Percentiles rank a stretch among this genome's conserved stretches.
phyloP scores from a whole-genome alignment of 352 stramenopile genomes.

The Phytophthora fragariae region DNA sequence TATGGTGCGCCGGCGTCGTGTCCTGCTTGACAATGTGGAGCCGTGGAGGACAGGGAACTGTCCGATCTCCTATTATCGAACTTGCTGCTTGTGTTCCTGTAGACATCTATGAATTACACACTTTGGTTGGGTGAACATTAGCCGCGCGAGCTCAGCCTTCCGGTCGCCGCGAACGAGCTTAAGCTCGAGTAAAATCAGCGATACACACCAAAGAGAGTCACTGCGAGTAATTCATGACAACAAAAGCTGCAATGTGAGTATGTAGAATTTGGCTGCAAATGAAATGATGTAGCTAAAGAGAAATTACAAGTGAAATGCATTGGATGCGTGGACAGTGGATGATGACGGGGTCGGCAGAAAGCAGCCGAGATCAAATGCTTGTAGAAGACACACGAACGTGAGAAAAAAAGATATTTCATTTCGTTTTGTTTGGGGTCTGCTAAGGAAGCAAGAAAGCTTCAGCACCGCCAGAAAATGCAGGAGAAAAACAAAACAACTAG shows the following conservation, averaged over 20 bases:
- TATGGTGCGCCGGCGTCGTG: background rate
- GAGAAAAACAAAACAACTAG: no score
- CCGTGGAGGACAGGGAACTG: background rate
- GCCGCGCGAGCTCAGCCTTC: background rate
- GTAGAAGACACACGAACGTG: background rate
- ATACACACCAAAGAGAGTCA: no score
- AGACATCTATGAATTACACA: background rate
- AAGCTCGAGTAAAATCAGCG: no score
- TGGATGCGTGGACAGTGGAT: no score
- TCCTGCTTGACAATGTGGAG: background rate
- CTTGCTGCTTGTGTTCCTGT: background rate
- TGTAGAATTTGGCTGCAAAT: no score
- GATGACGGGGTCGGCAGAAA: background rate
- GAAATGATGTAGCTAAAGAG: no score
- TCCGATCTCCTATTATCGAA: background rate
- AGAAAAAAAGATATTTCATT: no score
- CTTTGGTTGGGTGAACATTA: background rate
- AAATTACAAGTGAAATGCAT: no score
- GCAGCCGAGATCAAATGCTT: background rate
- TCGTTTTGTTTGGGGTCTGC: background rate
- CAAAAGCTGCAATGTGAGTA: no score
- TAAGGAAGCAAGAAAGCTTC: constrained; percentile 21
- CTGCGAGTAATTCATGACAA: no score
- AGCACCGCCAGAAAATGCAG: constrained; percentile 12
- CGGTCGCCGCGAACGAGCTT: background rate